Base-by-base conservation (phyloP, 2,329 filamentous ascomycete species). In the Pseudomassariella vexata region DNA sequence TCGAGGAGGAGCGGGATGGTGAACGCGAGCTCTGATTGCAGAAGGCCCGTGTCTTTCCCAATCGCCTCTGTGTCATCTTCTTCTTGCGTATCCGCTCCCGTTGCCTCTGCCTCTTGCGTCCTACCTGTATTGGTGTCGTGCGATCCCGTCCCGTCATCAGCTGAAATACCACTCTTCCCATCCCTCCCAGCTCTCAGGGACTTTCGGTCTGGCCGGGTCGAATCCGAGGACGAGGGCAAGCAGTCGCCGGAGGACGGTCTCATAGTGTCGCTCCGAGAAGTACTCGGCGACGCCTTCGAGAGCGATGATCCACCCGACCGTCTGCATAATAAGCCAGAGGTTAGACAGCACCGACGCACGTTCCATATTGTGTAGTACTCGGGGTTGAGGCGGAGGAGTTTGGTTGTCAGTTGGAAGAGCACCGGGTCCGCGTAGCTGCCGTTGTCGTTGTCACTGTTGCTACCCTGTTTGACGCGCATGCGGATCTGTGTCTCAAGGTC, bases 321-420 rank as follows among this genome's bases (percentile, higher is more conserved):
- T 68, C 50, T 69, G 61, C 67, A 77, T 47, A 76, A 73, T 59
- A 65, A 70, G 49, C 65, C 62, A 66, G 65, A 72, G 38, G 62
- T 73, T 70, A 81, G 66, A 61, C 75, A 80, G 50, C 74, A 73
- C 49, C 92, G 82, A 53, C 92, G 82, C 63, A 82, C 75, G 69
- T 94, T 94, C 86, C 86, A 94, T 71, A 87, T 73, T 35, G 86
- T 90, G 63, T 92, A 92, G 66, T 89, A 89, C 59, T 94, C 86
- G 17, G 86, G 86, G 56, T 94, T 94, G 48, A 81, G 73, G 28
- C 71, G 73, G 33, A 90, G 70, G 26, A 92, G 73, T 45, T 76
- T 78, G n/a, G 82, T 79, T 20, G 82, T 84, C 34, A 84, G 71
- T 41, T 73, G 63, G 47, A 89, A 75, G 24, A 78, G 73, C 35